A percentile compares a stretch with the other conserved stretches of the same genome.
Conservation (phyloP, 2,329 filamentous ascomycete species). For the Sclerotinia glacialis region DNA sequence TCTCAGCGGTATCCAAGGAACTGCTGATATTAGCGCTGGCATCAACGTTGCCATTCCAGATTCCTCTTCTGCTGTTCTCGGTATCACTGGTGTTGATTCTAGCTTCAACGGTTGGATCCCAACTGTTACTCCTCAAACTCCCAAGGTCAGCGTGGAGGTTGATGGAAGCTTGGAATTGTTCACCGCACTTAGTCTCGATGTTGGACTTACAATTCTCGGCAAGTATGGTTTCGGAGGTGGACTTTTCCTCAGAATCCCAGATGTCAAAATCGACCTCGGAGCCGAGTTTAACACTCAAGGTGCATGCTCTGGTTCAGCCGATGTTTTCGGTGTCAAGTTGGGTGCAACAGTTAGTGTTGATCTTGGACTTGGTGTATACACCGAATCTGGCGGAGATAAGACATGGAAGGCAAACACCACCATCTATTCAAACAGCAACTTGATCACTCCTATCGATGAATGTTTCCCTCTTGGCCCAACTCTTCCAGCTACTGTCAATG, state of each 20-base stretch:
- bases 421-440: not conserved
- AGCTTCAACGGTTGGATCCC: constrained; percentile 18
- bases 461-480: constrained; percentile 20
- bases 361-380: constrained; percentile 17
- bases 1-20: constrained; percentile 15
- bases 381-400: constrained; percentile 14
- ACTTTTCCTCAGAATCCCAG: constrained; percentile 16
- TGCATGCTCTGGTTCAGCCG: constrained; percentile 14
- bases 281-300: constrained; percentile 21
- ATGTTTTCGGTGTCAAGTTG: constrained; percentile 20
- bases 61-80: constrained; percentile 19
- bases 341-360: constrained; percentile 16
- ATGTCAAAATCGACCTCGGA: constrained; percentile 13
- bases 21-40: constrained; percentile 9
- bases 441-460: constrained; percentile 18
- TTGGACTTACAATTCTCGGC: constrained; percentile 16
- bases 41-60: constrained; percentile 13
- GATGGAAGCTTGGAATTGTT: constrained; percentile 16
- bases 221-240: constrained; percentile 20
- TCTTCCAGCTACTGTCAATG: not conserved
- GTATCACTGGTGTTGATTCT: constrained; percentile 11
- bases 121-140: constrained; percentile 14
- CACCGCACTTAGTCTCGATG: constrained; percentile 15
- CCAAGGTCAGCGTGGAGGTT: constrained; percentile 18
- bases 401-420: constrained; percentile 7